phyloP scores from a whole-genome alignment of 2,329 filamentous ascomycete genomes.

The Celoporthe dispersa region DNA sequence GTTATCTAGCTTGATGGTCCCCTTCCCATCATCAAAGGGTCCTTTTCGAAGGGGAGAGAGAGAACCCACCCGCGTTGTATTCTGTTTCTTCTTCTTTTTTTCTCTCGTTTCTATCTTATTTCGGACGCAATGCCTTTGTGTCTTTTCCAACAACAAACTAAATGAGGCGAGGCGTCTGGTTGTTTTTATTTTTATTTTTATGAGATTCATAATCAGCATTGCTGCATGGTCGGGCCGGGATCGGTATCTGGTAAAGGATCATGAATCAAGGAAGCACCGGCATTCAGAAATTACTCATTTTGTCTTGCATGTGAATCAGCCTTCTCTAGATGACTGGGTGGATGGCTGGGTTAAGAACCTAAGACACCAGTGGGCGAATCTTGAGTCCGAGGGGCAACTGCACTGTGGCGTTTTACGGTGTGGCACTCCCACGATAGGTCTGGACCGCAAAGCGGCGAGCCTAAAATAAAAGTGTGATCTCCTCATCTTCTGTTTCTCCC shows the following conservation, averaged over 20 bases:
- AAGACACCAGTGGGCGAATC: background rate
- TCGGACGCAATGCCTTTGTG: background rate
- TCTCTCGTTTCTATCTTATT: background rate
- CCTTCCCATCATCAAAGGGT: background rate
- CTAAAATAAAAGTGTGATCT: background rate
- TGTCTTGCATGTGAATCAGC: background rate
- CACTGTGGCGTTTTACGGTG: background rate
- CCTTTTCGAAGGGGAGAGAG: background rate
- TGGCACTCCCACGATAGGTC: background rate
- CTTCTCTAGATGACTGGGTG: background rate
- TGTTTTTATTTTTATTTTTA: background rate
- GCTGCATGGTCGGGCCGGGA: constrained; percentile 5
- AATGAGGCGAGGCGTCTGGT: constrained; percentile 28
- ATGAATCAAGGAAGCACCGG: background rate
- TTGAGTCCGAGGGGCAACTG: background rate
- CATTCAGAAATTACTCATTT: background rate
- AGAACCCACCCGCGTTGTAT: background rate
- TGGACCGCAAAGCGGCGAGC: background rate
- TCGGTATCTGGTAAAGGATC: background rate
- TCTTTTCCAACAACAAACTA: constrained; percentile 2
- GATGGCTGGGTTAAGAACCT: background rate
- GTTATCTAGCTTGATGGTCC: constrained; percentile 67
- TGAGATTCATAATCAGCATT: background rate
- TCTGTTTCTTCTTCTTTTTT: constrained; percentile 18
- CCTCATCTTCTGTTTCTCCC: too few species aligned